These are phyloP conservation scores for Dichomitus squalens DNA, from an alignment of 1,284 basidiomycete genomes.

Conservation along the genomic window DNA sequence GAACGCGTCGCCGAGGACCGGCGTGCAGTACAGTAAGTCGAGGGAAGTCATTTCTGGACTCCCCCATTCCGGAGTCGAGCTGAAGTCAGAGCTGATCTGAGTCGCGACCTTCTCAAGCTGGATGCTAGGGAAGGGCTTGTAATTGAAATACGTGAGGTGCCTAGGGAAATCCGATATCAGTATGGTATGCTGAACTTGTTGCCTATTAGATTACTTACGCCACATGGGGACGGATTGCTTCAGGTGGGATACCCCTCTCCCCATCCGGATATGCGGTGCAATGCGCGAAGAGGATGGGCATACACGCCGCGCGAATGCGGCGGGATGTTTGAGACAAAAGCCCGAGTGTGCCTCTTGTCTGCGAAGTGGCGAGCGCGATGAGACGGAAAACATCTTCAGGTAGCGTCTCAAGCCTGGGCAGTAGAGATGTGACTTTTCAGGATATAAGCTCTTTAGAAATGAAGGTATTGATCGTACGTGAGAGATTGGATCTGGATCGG, in stretches of 20 bases:
- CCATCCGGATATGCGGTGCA: constrained; percentile 2
- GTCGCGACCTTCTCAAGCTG: no score
- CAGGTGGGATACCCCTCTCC: not conserved
- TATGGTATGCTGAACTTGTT: no score
- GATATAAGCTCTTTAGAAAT: not conserved
- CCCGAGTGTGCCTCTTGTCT: not conserved
- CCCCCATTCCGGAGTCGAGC: no score
- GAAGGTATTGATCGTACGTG: constrained; percentile 1
- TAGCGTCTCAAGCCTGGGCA: constrained; percentile 1
- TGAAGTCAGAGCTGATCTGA: no score
- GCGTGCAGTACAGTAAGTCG: no score
- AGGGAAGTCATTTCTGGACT: no score
- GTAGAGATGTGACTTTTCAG: not conserved
- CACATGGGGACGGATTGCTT: constrained; percentile 1
- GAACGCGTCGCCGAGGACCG: no score
- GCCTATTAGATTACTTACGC: not conserved
- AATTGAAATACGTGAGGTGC: constrained; percentile 5
- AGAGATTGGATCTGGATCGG: constrained; percentile 5
- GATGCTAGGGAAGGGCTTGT: no score
- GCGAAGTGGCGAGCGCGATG: not conserved
- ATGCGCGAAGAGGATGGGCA: constrained; percentile 4
- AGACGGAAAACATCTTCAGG: constrained; percentile 6
- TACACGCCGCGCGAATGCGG: not conserved
- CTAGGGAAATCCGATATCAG: no score
- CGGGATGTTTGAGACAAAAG: not conserved